Base-by-base conservation (phyloP, 768 basidiomycete genomes). In the Boletus speciosus region DNA sequence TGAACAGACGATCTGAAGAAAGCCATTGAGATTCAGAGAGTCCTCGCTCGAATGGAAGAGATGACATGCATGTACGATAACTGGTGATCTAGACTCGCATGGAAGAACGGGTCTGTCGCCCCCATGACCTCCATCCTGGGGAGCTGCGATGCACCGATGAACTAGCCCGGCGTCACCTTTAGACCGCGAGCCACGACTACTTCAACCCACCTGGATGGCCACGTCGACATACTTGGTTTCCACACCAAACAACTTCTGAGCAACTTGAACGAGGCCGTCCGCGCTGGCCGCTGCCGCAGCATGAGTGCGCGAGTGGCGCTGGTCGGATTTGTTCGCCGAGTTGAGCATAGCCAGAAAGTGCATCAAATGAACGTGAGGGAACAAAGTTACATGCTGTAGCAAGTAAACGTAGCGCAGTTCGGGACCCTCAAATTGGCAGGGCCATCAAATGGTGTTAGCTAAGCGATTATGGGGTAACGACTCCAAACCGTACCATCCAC, bases 41-140 rank as follows among this genome's bases (percentile, higher is more conserved):
- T 2, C 11, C 42, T 36, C 12, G 37, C 25, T 14, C 23, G 34
- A 56, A 47, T 37, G 42, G 23, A 51, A 37, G 31, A 42, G 44
- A 44, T n/a, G 6, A 75, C 82, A 55, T 60, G 84, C 86, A 84
- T 80, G 61, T 83, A 85, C 8, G 80, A 77, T n/a, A 90, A 70
- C 51, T 74, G 74, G 51, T 79, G 71, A 65, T 90, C 86, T 37
- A 90, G 67, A 52, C 77, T 81, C 10, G 87, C 87, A 16, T 83
- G 75, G 62, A 90, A 86, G 61, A 87, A 90, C 6, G 88, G 86
- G 70, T 90, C 85, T 1, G 82, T 81, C 11, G 73, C 69, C 31
- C 76, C 78, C 0, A 85, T 76, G 9, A 88, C 77, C 58, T 88
- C 86, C 78, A 86, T 81, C 75, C 77, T 84, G 0, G 88, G 86